Evolutionary conservation across 208 protist species (phyloP).

Genomic region (Acanthamoeba royreba): DNA sequence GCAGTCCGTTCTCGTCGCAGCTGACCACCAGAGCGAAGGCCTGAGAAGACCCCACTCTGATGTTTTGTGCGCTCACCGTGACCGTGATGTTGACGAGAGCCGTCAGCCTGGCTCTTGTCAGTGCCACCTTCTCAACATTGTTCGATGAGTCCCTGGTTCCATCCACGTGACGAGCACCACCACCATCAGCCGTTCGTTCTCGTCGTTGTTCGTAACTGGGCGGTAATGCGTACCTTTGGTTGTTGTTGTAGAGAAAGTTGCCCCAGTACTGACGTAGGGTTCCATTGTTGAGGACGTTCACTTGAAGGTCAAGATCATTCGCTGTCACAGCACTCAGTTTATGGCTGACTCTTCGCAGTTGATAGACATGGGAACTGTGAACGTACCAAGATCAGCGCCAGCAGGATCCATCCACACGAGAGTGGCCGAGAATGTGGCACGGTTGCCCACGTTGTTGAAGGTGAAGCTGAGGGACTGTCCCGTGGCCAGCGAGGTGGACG

Average conservation of each 20-base stretch:
- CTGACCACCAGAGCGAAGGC: constrained; percentile 1
- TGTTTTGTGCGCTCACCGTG: not conserved
- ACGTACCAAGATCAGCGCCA: not conserved
- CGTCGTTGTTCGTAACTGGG: not conserved
- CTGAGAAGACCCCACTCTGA: not conserved
- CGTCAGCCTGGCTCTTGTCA: not conserved
- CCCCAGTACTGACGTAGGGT: not conserved
- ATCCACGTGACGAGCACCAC: not conserved
- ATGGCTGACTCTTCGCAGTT: too few species aligned
- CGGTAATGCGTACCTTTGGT: not conserved
- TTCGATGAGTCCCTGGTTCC: not conserved
- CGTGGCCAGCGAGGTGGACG: not conserved
- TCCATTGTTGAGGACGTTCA: not conserved
- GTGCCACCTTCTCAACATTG: not conserved
- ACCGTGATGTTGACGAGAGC: not conserved
- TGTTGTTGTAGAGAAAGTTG: not conserved
- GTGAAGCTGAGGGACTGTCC: not conserved
- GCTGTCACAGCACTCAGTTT: not conserved
- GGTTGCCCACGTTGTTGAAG: constrained; percentile 37
- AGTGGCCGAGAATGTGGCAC: not conserved
- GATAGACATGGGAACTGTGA: not conserved
- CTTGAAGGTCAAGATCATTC: not conserved
- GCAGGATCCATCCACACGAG: constrained; percentile 43
- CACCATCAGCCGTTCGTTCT: not conserved
- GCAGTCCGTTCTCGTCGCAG: constrained; percentile 30